Base-by-base conservation (phyloP, 176 grass and related monocot genomes). In the Ensete ventricosum region DNA sequence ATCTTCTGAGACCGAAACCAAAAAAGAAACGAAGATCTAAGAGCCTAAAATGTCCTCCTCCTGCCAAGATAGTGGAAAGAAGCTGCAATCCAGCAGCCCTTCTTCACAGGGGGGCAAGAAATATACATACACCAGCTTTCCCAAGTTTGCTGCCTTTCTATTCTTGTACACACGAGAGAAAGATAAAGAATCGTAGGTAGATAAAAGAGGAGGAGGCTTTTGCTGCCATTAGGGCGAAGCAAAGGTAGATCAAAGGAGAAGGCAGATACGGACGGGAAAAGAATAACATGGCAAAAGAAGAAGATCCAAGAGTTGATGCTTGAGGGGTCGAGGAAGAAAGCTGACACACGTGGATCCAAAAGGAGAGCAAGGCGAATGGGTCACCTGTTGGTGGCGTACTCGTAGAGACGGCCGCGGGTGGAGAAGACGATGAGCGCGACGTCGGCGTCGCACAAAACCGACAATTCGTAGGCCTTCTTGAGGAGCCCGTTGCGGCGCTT, bases 401-500 rank as follows among this genome's bases (percentile, higher is more conserved):
- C 73, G 27, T 75, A 75, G 73, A 75, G 73, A 16, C 73, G 73
- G 54, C 73, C 73, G 53, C 73, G 73, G 73, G 54, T 75, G 73
- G 73, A 75, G 73, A 75, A 75, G 73, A 75, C 54, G 25, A 75
- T 59, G 54, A 75, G 73, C 3, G 73, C 73, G 23, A 75, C 54
- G 14, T 77, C 75, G 19, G 75, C 75, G 21, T 77, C 75, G 57
- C 75, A 77, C 10, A 77, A 49, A n/a, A 77, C 75, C 3, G 75
- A 77, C 75, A 77, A 64, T 24, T 77, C 75, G 60, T 77, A 77
- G 13, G 75, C 75, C 8, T 77, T 77, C 21, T 77, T 77, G 58
- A 77, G 75, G 55, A 77, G 75, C 12, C 75, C 75, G n/a, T 77
- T 77, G 9, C 75, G 75, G 58, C 75, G 75, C 60, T 77, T 77